Evolutionary conservation across 331 rosid genomes (phyloP), one percentile per base, ranked within the genome.

Genomic region (Telfairia occidentalis): DNA sequence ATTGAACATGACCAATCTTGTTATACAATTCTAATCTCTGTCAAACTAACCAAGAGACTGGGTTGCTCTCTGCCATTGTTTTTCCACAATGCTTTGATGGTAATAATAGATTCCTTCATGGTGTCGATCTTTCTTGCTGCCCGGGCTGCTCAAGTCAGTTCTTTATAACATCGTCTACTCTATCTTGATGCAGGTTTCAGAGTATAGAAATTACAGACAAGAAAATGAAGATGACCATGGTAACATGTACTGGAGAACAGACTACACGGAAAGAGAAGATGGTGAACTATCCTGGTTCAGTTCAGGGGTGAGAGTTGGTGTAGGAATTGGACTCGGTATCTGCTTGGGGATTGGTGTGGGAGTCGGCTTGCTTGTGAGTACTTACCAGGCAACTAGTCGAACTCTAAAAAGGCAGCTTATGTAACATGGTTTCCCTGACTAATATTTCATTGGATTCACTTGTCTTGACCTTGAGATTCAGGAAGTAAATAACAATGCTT

Each of bases 321-420:
- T 92, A 43, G 99, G 99, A 70, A 84, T 90, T 23, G 96, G 97
- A 29, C 95, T 91, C 29, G 96, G 97, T 18, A 76, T 95, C 71
- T 95, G 96, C 74, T 83, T 92, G 34, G 98, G 98, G 46, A 66
- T 95, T 40, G 99, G 99, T 2, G 80, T 92, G 55, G 99, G 99
- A 16, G 88, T 90, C 18, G 85, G 99, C 71, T 71, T 95, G 70
- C 84, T 91, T 35, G 92, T 74, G 28, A 90, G 92, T 2, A 87
- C 97, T 7, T 91, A 91, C 89, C 96, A 82, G 80, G 52, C 89
- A 34, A 91, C 98, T 28, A 82, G 88, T 11, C 90, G 96, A 43
- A 88, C 77, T 74, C 81, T 87, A 71, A 87, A 74, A 78, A 87
- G 97, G 86, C 79, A 86, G 75, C 82, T 79, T 77, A 76, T 85